Conservation (phyloP, 108 stramenopile species). For the Fragilaria crotonensis region DNA sequence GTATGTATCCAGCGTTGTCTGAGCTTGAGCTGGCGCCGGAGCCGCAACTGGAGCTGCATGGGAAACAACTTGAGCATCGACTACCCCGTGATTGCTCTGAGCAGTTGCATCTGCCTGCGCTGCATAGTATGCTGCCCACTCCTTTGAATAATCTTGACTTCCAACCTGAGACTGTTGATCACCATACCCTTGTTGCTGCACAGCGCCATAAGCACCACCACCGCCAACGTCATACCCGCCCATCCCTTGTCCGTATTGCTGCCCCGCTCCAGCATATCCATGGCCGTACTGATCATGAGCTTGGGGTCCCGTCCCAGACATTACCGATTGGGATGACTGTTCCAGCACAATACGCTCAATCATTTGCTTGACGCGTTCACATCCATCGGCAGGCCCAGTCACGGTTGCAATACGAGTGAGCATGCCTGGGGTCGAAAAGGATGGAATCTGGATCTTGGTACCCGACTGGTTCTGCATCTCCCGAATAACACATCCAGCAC, state of each 20-base stretch:
- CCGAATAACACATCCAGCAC: conserved; percentile 78
- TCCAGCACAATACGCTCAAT: conserved; percentile 74
- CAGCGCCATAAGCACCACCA: neutral
- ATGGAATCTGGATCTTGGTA: conserved; percentile 80
- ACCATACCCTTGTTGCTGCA: neutral
- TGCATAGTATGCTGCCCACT: conserved; percentile 47
- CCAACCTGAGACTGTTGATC: conserved; percentile 1
- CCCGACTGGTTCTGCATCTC: conserved; percentile 76
- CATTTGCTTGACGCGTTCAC: conserved; percentile 55
- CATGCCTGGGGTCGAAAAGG: conserved; percentile 61
- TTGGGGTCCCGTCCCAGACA: conserved; percentile 43
- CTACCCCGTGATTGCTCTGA: no score
- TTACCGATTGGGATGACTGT: conserved; percentile 72
- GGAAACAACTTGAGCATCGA: conserved; percentile 24
- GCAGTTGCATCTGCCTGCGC: conserved; percentile 47
- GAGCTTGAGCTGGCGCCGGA: conserved; percentile 18
- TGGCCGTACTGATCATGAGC: neutral
- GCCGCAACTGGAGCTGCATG: conserved; percentile 19
- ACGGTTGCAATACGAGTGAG: conserved; percentile 74
- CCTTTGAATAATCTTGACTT: conserved; percentile 18
- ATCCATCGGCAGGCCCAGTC: conserved; percentile 62
- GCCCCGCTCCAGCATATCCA: conserved; percentile 2
- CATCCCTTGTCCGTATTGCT: conserved; percentile 20
- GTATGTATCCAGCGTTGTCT: conserved; percentile 57
- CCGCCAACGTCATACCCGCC: neutral